A percentile compares a stretch with the other conserved stretches of the same genome.
Conservation (phyloP, 768 basidiomycete genomes). For the Suillus americanus region DNA sequence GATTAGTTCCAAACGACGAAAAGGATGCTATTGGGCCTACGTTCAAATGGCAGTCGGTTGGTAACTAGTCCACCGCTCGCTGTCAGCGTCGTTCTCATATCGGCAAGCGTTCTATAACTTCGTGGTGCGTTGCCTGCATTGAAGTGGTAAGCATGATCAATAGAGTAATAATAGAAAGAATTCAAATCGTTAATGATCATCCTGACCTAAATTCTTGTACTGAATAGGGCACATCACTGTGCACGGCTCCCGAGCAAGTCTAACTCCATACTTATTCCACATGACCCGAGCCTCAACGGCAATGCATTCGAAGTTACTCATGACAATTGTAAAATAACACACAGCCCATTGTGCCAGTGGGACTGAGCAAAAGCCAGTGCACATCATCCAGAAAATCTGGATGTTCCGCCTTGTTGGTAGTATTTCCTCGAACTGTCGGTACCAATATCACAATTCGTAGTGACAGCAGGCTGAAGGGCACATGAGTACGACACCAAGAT, state of each 20-base stretch:
- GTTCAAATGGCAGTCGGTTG: conserved; percentile 66
- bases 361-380: too few species aligned
- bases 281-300: too few species aligned
- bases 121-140: conserved; percentile 37
- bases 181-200: conserved; percentile 78
- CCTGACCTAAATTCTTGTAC: conserved; percentile 58
- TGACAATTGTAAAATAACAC: too few species aligned
- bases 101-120: conserved; percentile 30
- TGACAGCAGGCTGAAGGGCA: too few species aligned
- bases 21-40: conserved; percentile 19
- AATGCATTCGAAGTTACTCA: too few species aligned
- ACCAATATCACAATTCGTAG: too few species aligned
- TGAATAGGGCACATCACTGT: conserved; percentile 88
- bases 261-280: neutral
- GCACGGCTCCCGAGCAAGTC: neutral
- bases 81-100: neutral
- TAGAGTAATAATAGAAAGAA: conserved; percentile 7
- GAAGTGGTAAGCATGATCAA: neutral
- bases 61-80: conserved; percentile 46
- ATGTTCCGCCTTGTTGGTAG: too few species aligned
- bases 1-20: conserved; percentile 15
- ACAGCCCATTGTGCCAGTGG: too few species aligned
- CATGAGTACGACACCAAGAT: too few species aligned
- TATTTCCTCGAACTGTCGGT: too few species aligned
- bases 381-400: too few species aligned